phyloP scores from a whole-genome alignment of 2,329 filamentous ascomycete species.

The Ophiocordyceps australis region DNA sequence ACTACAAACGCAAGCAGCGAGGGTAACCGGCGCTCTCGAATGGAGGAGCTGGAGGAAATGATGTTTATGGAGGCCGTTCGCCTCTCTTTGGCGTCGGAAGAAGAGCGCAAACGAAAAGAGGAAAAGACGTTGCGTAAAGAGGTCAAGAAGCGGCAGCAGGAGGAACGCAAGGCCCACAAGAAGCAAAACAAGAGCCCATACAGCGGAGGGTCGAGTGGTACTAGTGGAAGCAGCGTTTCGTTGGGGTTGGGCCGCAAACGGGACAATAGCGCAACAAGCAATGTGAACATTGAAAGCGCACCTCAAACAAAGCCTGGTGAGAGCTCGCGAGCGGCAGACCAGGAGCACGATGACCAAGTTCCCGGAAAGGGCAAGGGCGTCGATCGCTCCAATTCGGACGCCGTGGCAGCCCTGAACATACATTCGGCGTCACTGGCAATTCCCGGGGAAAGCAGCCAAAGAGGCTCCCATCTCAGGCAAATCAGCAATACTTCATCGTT shows the following conservation, averaged over 20 bases:
- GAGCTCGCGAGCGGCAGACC: slow-evolving; percentile 8
- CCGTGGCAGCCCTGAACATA: too few relatives aligned
- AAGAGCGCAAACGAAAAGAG: slow-evolving; percentile 76
- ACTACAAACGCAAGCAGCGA: slow-evolving; percentile 6
- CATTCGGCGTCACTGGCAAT: slow-evolving; percentile 23
- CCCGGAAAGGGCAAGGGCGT: slow-evolving; percentile 51
- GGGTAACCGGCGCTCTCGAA: slow-evolving; percentile 26
- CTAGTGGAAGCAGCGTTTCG: slow-evolving; percentile 46
- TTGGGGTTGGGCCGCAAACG: slow-evolving; percentile 39
- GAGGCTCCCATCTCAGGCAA: slow-evolving; percentile 57
- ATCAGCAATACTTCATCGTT: slow-evolving; percentile 78
- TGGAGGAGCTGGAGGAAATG: slow-evolving; percentile 87
- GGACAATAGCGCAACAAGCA: slow-evolving; percentile 41
- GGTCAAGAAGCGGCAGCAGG: slow-evolving; percentile 70
- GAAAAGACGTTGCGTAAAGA: slow-evolving; percentile 41
- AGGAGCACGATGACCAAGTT: slow-evolving; percentile 11
- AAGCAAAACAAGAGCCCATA: slow-evolving; percentile 28
- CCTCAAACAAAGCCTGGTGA: slow-evolving; percentile 25
- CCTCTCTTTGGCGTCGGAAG: slow-evolving; percentile 77
- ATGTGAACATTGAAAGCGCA: slow-evolving; percentile 37
- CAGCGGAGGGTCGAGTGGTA: slow-evolving; percentile 16
- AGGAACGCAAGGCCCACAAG: slow-evolving; percentile 60
- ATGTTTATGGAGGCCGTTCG: slow-evolving; percentile 98
- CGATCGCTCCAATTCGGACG: slow-evolving; percentile 27
- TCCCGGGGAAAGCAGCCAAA: slow-evolving; percentile 32